Evolutionary conservation across 441 rosid species (phyloP).

Genomic region (Aleurites moluccanus): DNA sequence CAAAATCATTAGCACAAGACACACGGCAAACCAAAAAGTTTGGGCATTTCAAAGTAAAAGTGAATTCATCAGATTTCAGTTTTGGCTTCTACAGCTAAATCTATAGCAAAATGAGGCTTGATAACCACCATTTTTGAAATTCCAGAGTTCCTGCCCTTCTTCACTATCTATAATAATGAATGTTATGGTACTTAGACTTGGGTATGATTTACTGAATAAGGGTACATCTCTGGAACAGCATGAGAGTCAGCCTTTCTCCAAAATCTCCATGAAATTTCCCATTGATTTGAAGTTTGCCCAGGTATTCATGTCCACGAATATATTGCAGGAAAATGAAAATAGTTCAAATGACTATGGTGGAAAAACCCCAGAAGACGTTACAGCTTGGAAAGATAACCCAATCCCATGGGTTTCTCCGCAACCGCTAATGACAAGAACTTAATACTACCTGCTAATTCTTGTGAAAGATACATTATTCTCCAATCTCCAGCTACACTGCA

Average conservation of each 20-base stretch:
- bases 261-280: background rate
- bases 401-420: slow-evolving; percentile 6
- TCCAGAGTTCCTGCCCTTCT: background rate
- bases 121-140: background rate
- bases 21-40: background rate
- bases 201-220: background rate
- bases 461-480: background rate
- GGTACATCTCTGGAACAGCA: background rate
- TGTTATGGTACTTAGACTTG: background rate
- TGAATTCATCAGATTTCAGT: background rate
- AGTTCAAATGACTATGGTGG: background rate
- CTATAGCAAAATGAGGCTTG: background rate
- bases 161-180: background rate
- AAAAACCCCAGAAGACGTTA: background rate
- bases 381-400: background rate
- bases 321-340: background rate
- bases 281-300: background rate
- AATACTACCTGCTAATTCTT: background rate
- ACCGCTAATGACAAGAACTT: background rate
- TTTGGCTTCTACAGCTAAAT: background rate
- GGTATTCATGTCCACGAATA: background rate
- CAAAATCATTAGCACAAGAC: background rate
- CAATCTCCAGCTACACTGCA: background rate
- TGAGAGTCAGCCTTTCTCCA: background rate
- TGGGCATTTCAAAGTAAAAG: background rate